Conservation (phyloP, 2,329 filamentous ascomycete genomes). For the Simplicillium sp. region DNA sequence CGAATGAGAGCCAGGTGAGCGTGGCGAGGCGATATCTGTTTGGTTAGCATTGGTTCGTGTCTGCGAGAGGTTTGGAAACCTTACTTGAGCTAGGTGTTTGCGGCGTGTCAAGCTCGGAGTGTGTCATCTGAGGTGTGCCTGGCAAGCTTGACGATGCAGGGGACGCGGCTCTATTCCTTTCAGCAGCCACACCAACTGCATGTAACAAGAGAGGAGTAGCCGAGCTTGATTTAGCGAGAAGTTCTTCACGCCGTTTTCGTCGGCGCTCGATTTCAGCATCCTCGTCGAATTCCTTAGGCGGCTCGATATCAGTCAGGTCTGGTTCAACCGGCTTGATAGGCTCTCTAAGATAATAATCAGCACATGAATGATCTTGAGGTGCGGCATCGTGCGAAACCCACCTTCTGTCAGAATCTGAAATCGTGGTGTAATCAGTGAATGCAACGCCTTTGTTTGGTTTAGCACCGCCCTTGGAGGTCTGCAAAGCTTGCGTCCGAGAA, state of each 20-base stretch:
- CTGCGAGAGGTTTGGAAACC: conserved; percentile 7
- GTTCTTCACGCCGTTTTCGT: conserved; percentile 73
- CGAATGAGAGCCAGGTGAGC: conserved; percentile 34
- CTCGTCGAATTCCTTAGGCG: conserved; percentile 58
- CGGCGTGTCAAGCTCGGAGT: conserved; percentile 31
- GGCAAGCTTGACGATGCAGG: conserved; percentile 35
- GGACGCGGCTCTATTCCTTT: conserved; percentile 41
- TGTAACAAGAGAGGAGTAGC: conserved; percentile 67
- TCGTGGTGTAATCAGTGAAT: conserved; percentile 12
- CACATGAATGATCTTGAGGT: background rate
- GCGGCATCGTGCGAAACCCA: conserved; percentile 1
- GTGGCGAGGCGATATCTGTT: conserved; percentile 29
- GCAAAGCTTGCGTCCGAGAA: conserved; percentile 55
- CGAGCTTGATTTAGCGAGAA: conserved; percentile 72
- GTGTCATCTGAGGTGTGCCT: background rate
- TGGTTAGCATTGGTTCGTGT: conserved; percentile 12
- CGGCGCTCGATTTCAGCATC: conserved; percentile 77
- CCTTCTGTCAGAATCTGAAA: conserved; percentile 2
- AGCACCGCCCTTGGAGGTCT: conserved; percentile 53
- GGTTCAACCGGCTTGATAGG: conserved; percentile 18
- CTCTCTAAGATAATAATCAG: conserved; percentile 1
- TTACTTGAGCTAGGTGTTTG: conserved; percentile 39
- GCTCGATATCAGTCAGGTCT: conserved; percentile 39
- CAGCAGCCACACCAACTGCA: conserved; percentile 55
- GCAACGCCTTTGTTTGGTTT: conserved; percentile 50